A percentile compares a stretch with the other conserved stretches of the same genome.
phyloP scores from a whole-genome alignment of 352 stramenopile species.

The Pythium chondricola region DNA sequence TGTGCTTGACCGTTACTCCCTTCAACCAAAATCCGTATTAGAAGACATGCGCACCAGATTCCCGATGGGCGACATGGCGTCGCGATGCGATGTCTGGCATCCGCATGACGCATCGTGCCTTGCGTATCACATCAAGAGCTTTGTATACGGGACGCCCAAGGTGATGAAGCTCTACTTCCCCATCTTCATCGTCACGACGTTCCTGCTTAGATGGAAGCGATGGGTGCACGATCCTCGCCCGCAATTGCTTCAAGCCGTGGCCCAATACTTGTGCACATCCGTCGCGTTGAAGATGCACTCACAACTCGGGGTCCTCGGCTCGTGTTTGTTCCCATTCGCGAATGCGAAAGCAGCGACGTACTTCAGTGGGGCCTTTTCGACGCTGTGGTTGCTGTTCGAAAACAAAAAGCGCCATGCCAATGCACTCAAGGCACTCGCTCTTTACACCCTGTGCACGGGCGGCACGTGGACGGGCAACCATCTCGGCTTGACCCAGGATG shows the following conservation, averaged over 20 bases:
- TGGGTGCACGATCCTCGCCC: conserved; percentile 58
- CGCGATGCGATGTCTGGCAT: conserved; percentile 49
- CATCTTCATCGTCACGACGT: conserved; percentile 54
- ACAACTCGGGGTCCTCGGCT: conserved; percentile 43
- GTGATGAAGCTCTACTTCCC: conserved; percentile 47
- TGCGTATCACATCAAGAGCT: conserved; percentile 39
- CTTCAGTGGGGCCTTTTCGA: conserved; percentile 34
- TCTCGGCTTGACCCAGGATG: conserved; percentile 8
- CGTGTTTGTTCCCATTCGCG: conserved; percentile 33
- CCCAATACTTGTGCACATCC: conserved; percentile 53
- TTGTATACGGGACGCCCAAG: conserved; percentile 30
- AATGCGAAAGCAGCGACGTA: conserved; percentile 20
- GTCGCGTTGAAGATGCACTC: conserved; percentile 55
- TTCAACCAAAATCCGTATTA: conserved; percentile 24
- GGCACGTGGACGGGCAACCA: conserved; percentile 24
- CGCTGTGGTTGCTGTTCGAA: conserved; percentile 41
- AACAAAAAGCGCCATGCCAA: conserved; percentile 41
- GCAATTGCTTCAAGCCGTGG: conserved; percentile 20
- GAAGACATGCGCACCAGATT: conserved; percentile 55
- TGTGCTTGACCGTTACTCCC: conserved; percentile 45
- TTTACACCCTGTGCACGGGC: conserved; percentile 42
- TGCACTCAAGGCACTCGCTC: conserved; percentile 48
- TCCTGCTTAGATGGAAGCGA: conserved; percentile 48
- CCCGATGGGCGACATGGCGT: conserved; percentile 26
- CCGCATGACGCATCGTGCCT: conserved; percentile 26